A percentile compares a stretch with the other conserved stretches of the same genome.
These are phyloP conservation scores for Groenewaldozyma tartarivorans DNA, from an alignment of 805 yeast species.

Conservation along the genomic window DNA sequence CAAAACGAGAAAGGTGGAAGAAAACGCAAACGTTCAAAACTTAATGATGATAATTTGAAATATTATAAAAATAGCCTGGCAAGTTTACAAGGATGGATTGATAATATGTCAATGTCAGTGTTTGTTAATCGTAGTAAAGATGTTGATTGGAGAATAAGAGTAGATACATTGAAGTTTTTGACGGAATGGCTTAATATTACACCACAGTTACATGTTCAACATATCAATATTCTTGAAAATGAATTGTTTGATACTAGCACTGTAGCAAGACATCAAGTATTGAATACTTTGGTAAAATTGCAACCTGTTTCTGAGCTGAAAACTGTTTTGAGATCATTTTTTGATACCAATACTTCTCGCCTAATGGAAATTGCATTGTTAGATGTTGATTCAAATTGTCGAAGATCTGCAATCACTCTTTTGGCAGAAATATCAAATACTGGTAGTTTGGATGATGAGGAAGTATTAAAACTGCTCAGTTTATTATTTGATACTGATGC, in stretches of 20 bases:
- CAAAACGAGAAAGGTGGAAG: constrained; percentile 4
- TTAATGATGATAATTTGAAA: constrained; percentile 2
- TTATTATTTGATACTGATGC: constrained; percentile 30
- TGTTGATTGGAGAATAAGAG: constrained; percentile 60
- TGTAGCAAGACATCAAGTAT: constrained; percentile 54
- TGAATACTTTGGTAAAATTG: constrained; percentile 43
- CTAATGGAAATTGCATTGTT: constrained; percentile 51
- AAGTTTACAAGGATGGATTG: constrained; percentile 36
- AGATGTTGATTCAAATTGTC: constrained; percentile 49
- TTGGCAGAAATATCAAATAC: constrained; percentile 45
- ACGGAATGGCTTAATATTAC: constrained; percentile 63
- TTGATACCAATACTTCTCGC: constrained; percentile 61
- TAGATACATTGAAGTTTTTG: constrained; percentile 53
- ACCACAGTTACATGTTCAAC: constrained; percentile 65
- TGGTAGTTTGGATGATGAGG: constrained; percentile 55
- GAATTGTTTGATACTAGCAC: constrained; percentile 61
- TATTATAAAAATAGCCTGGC: not conserved
- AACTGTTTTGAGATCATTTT: constrained; percentile 68
- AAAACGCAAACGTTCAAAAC: constrained; percentile 9
- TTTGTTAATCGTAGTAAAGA: constrained; percentile 77
- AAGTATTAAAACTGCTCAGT: constrained; percentile 32
- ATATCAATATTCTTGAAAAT: constrained; percentile 73
- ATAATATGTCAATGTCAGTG: constrained; percentile 55
- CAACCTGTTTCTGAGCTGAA: constrained; percentile 37
- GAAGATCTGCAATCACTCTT: constrained; percentile 41